phyloP scores from a whole-genome alignment of 1,284 basidiomycete genomes.

The Heliocybe sulcata region DNA sequence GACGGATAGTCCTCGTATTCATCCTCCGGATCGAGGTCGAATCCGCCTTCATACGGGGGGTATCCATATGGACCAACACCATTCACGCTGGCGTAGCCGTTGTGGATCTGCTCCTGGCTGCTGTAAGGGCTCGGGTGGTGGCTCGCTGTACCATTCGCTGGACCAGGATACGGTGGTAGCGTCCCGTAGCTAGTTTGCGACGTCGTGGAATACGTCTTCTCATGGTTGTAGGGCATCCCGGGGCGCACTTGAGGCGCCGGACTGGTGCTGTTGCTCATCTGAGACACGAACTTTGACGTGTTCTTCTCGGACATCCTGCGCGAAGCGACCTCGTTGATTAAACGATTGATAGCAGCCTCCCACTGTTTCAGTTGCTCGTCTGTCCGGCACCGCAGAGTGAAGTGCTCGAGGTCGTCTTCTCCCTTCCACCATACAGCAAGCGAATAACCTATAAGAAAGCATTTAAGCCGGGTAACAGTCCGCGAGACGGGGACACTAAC shows the following conservation, averaged over 20 bases:
- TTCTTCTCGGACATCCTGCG: slow-evolving; percentile 57
- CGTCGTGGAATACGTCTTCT: slow-evolving; percentile 4
- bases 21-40: slow-evolving; percentile 61
- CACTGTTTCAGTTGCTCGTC: slow-evolving; percentile 93
- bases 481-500: slow-evolving; percentile 30
- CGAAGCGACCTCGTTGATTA: slow-evolving; percentile 69
- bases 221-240: slow-evolving; percentile 14
- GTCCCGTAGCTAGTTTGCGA: slow-evolving; percentile 8
- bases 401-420: slow-evolving; percentile 88
- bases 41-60: slow-evolving; percentile 50
- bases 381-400: slow-evolving; percentile 87
- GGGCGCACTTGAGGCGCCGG: slow-evolving; percentile 22
- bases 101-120: slow-evolving; percentile 28
- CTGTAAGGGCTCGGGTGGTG: slow-evolving; percentile 28
- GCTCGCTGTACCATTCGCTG: slow-evolving; percentile 22
- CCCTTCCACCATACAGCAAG: slow-evolving; percentile 93
- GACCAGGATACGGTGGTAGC: slow-evolving; percentile 24
- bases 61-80: slow-evolving; percentile 46
- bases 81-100: slow-evolving; percentile 9
- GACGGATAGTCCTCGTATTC: slow-evolving; percentile 69
- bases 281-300: slow-evolving; percentile 29
- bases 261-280: slow-evolving; percentile 37
- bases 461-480: slow-evolving; percentile 6
- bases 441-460: slow-evolving; percentile 34
- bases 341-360: slow-evolving; percentile 83